Base-by-base conservation (phyloP, 2,329 filamentous ascomycete genomes). In the Curvularia eragrostidis region DNA sequence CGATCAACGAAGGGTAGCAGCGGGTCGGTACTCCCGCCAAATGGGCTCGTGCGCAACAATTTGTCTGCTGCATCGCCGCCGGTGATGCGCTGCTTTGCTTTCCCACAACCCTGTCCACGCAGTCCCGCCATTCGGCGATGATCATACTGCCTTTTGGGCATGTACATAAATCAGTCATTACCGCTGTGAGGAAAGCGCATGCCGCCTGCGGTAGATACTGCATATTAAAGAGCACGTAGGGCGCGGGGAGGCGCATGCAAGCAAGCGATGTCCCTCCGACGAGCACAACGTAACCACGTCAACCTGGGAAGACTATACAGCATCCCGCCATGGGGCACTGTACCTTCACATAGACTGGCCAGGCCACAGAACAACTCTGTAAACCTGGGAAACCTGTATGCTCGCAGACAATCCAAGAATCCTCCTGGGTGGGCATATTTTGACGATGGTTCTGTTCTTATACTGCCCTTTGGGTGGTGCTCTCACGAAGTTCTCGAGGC, bases 361-460 rank as follows among this genome's bases (percentile, higher is more conserved):
- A 42, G 10, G 15, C 23, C 43, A 48, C 56, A 38, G 13, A 43
- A 18, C 2, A 61, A 63, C 48, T 46, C 23, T 41, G 61, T 66
- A 46, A 66, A 67, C 32, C 36, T 70, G 42, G 61, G 62, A 24
- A 38, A n/a, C 19, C 56, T 67, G 4, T 62, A 65, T 32, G 43
- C 36, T 12, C 38, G 8, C 36, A 32, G 41, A 19, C 24, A 36
- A 21, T 9, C 15, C 12, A 57, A 52, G 12, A 10, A 28, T n/a
- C 55, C 54, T 18, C 1, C 32, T 15, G 57, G 63, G 13, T 66
- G 63, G 61, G 68, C 60, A 3, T 71, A 67, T 23, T 67, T 71
- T 28, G 64, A 68, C 21, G 62, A 71, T 56, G 66, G 67, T 15
- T 71, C 67, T 13, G 32, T 69, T 4, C 66, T 59, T 52, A 51